A percentile compares a stretch with the other conserved stretches of the same genome.
Evolutionary conservation across 2,329 filamentous ascomycete genomes (phyloP).

Genomic region (Ophiostoma piceae): DNA sequence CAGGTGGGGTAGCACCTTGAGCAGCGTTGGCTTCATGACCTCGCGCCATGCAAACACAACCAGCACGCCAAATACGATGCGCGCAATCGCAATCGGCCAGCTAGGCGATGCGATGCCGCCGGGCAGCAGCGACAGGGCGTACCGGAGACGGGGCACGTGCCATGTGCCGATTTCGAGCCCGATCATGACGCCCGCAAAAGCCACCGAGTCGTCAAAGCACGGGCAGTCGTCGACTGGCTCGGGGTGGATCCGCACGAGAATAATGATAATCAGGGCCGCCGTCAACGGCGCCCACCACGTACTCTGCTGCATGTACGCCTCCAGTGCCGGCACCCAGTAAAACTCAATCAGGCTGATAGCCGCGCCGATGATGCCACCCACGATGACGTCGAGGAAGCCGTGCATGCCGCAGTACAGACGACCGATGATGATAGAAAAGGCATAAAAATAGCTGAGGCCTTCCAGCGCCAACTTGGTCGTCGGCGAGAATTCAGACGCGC

Average conservation of each 20-base stretch:
- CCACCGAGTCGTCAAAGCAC: conserved; percentile 92
- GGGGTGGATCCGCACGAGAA: conserved; percentile 82
- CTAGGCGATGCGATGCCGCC: conserved; percentile 65
- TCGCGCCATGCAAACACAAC: conserved; percentile 88
- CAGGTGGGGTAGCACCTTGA: conserved; percentile 73
- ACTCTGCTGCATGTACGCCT: conserved; percentile 63
- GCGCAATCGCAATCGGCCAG: conserved; percentile 54
- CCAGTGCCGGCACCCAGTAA: conserved; percentile 57
- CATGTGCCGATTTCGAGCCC: conserved; percentile 78
- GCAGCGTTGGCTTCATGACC: conserved; percentile 75
- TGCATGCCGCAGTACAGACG: conserved; percentile 98
- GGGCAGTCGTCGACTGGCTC: conserved; percentile 96
- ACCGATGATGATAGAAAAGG: conserved; percentile 80
- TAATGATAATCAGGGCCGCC: conserved; percentile 61
- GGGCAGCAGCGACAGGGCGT: conserved; percentile 45
- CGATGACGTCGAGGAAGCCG: conserved; percentile 83
- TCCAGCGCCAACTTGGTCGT: conserved; percentile 60
- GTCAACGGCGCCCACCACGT: conserved; percentile 60
- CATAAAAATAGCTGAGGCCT: conserved; percentile 72
- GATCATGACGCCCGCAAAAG: conserved; percentile 85
- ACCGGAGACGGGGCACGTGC: conserved; percentile 62
- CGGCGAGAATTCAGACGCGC: conserved; percentile 56
- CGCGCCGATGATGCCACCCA: conserved; percentile 73
- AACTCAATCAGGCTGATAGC: conserved; percentile 56
- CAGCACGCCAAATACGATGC: conserved; percentile 73